Evolutionary conservation across 1,284 basidiomycete species (phyloP).

Genomic region (Rugosomyces carneus): DNA sequence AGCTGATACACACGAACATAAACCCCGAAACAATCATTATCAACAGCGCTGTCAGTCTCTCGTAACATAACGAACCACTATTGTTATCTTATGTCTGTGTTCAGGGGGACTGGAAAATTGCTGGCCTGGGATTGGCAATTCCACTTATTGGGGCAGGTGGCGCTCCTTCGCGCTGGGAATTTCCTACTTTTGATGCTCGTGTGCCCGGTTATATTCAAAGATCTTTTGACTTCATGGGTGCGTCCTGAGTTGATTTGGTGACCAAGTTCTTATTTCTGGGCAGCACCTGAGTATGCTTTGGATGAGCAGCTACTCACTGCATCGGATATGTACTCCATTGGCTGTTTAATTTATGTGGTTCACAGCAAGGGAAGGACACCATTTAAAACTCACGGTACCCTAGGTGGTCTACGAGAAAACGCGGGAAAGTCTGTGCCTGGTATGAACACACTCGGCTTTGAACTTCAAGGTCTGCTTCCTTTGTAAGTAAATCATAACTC

Average conservation of each 20-base stretch:
- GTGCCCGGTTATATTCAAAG: constrained; percentile 82
- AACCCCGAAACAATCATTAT: constrained; percentile 82
- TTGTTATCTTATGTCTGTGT: constrained; percentile 3
- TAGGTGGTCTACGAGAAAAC: constrained; percentile 76
- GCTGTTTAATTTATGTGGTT: constrained; percentile 85
- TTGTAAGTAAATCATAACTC: background rate
- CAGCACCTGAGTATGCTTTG: constrained; percentile 92
- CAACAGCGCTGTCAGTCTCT: constrained; percentile 72
- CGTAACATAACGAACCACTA: background rate
- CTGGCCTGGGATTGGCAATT: constrained; percentile 85
- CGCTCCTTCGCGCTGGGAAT: constrained; percentile 76
- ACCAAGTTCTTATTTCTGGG: background rate
- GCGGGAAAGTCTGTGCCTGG: constrained; percentile 62
- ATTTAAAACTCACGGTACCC: constrained; percentile 82
- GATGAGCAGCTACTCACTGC: constrained; percentile 83
- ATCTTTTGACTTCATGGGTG: constrained; percentile 93
- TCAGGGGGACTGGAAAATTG: constrained; percentile 98
- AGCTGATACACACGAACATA: constrained; percentile 89
- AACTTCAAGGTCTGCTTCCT: constrained; percentile 53
- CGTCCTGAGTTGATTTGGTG: constrained; percentile 14
- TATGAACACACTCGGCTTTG: constrained; percentile 57
- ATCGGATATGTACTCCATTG: constrained; percentile 94
- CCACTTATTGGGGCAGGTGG: constrained; percentile 70
- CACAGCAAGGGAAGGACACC: constrained; percentile 87
- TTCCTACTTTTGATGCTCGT: constrained; percentile 81